Evolutionary conservation across 306 rosid species (phyloP).

Genomic region (Fragaria ananassa): DNA sequence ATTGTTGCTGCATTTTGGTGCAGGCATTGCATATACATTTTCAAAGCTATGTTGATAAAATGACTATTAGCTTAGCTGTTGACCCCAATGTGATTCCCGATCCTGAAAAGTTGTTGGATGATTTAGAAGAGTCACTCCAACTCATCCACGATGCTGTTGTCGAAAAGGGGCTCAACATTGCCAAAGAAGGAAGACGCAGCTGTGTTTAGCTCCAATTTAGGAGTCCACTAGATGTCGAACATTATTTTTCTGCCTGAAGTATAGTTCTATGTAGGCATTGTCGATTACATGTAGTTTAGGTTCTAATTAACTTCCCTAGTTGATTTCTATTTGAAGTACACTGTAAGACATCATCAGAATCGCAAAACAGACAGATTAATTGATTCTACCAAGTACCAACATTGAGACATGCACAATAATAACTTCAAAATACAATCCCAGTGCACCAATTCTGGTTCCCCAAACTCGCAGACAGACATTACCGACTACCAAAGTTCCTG

Average conservation of each 20-base stretch:
- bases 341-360: no score
- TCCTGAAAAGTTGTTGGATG: conserved; percentile 51
- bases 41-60: conserved; percentile 45
- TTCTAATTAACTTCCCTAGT: no score
- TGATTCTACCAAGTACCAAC: no score
- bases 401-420: no score
- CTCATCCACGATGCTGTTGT: conserved; percentile 33
- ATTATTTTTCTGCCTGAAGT: neutral
- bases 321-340: no score
- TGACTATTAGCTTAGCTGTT: conserved; percentile 46
- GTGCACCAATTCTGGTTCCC: no score
- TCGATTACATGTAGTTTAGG: no score
- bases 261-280: neutral
- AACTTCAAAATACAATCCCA: no score
- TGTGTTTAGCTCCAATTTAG: conserved; percentile 1
- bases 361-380: no score
- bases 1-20: neutral
- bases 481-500: no score
- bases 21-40: conserved; percentile 69
- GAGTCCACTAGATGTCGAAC: neutral
- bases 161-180: conserved; percentile 10
- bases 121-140: conserved; percentile 51
- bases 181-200: conserved; percentile 6
- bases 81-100: conserved; percentile 54
- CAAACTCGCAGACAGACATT: no score